A percentile compares a stretch with the other conserved stretches of the same genome.
phyloP scores from a whole-genome alignment of 1,139 yeast species.

The Blastobotrys arbuscula region DNA sequence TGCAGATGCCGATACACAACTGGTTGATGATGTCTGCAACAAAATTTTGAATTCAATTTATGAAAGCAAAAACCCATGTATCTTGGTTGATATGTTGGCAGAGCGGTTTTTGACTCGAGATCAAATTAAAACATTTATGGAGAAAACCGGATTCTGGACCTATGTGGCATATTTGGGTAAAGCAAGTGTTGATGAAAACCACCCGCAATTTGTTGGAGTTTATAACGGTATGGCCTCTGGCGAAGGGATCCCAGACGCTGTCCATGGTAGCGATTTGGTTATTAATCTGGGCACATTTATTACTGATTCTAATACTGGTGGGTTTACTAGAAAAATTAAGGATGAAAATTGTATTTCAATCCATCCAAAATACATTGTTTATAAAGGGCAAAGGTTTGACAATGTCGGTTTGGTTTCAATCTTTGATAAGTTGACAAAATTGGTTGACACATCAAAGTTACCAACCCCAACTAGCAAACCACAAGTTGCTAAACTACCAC shows the following conservation, averaged over 20 bases:
- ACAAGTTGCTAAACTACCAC: constrained; percentile 13
- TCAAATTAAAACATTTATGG: constrained; percentile 43
- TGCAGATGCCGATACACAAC: not conserved
- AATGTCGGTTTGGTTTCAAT: constrained; percentile 44
- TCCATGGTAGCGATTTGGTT: constrained; percentile 35
- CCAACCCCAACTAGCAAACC: constrained; percentile 24
- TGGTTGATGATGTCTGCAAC: constrained; percentile 40
- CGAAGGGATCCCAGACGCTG: constrained; percentile 39
- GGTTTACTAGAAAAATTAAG: constrained; percentile 36
- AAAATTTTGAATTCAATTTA: constrained; percentile 48
- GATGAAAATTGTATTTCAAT: constrained; percentile 36
- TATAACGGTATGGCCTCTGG: constrained; percentile 51
- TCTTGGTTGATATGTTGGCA: constrained; percentile 61
- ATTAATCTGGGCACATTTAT: constrained; percentile 39
- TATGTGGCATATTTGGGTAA: constrained; percentile 48
- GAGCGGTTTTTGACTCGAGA: constrained; percentile 47
- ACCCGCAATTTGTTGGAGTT: constrained; percentile 55
- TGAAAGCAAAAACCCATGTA: constrained; percentile 49
- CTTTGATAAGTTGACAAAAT: constrained; percentile 37
- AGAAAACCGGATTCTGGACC: constrained; percentile 41
- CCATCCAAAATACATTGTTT: constrained; percentile 43
- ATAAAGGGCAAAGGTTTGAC: constrained; percentile 37
- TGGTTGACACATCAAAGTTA: constrained; percentile 34
- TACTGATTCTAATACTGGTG: constrained; percentile 42
- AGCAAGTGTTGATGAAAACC: constrained; percentile 58